Percentiles rank a stretch among this genome's conserved stretches.
Evolutionary conservation across 306 rosid species (phyloP).

Genomic region (Cicer bijugum): DNA sequence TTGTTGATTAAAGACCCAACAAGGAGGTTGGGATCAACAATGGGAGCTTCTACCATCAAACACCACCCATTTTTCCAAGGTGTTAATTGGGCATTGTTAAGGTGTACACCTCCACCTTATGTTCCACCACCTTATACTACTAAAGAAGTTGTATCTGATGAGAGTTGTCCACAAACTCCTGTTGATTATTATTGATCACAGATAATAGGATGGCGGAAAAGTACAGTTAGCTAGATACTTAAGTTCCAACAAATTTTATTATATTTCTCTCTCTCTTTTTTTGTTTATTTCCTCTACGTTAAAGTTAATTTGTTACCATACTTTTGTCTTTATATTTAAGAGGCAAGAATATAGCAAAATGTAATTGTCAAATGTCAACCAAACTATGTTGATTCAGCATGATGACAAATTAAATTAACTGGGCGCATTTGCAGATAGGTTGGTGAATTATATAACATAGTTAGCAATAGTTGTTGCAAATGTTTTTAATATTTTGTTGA

Average conservation of each 20-base stretch:
- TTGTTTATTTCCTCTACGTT: not conserved
- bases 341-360: conserved; percentile 39
- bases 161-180: conserved; percentile 62
- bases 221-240: conserved; percentile 28
- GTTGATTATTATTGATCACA: conserved; percentile 63
- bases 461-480: conserved; percentile 33
- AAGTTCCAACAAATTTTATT: conserved; percentile 27
- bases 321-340: conserved; percentile 36
- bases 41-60: conserved; percentile 61
- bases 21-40: conserved; percentile 54
- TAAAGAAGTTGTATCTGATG: conserved; percentile 54
- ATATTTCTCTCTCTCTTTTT: not conserved
- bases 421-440: conserved; percentile 26
- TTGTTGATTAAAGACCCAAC: conserved; percentile 58
- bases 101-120: conserved; percentile 61
- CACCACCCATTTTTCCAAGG: conserved; percentile 60
- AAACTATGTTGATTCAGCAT: conserved; percentile 35
- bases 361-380: conserved; percentile 38
- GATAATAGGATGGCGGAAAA: conserved; percentile 4
- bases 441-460: conserved; percentile 38
- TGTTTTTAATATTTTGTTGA: conserved; percentile 30
- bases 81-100: conserved; percentile 64
- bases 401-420: conserved; percentile 30
- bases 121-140: conserved; percentile 60
- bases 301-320: conserved; percentile 18